Conservation (phyloP, 805 yeast genomes). For the Spencermartinsiella europaea region DNA sequence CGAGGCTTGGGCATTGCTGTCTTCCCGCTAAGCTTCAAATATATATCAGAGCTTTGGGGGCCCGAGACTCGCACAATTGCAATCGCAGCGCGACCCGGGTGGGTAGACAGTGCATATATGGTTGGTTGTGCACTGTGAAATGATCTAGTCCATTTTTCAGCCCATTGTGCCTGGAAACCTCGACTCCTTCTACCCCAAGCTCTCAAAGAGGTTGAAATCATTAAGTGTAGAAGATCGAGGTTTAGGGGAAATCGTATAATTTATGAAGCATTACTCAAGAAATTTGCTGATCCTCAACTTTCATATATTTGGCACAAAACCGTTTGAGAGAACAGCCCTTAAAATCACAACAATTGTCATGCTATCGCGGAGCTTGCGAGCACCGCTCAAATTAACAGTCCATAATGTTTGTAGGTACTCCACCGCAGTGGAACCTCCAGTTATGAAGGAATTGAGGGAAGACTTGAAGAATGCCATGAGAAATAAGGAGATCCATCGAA, state of each 20-base stretch:
- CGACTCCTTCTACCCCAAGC: no score
- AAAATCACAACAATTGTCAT: no score
- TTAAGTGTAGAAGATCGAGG: no score
- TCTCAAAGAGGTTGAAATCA: background rate
- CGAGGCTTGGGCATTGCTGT: constrained; percentile 42
- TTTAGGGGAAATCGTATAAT: no score
- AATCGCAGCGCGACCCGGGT: constrained; percentile 75
- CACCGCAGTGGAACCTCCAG: constrained; percentile 29
- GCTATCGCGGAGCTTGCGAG: background rate
- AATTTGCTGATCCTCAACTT: no score
- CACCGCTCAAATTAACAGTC: background rate
- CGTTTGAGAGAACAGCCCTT: no score
- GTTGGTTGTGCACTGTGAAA: constrained; percentile 49
- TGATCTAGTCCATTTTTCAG: no score
- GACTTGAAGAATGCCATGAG: constrained; percentile 46
- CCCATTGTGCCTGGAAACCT: no score
- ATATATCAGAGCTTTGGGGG: constrained; percentile 41
- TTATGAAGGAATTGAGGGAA: constrained; percentile 36
- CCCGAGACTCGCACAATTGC: constrained; percentile 86
- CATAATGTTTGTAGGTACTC: constrained; percentile 3
- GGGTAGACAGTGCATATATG: constrained; percentile 85
- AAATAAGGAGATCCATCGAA: constrained; percentile 36
- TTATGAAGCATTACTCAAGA: no score
- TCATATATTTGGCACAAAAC: no score
- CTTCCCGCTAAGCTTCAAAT: constrained; percentile 40